These are phyloP conservation scores for Agarophyton chilense DNA, from an alignment of 23 red algal species.

Conservation along the genomic window DNA sequence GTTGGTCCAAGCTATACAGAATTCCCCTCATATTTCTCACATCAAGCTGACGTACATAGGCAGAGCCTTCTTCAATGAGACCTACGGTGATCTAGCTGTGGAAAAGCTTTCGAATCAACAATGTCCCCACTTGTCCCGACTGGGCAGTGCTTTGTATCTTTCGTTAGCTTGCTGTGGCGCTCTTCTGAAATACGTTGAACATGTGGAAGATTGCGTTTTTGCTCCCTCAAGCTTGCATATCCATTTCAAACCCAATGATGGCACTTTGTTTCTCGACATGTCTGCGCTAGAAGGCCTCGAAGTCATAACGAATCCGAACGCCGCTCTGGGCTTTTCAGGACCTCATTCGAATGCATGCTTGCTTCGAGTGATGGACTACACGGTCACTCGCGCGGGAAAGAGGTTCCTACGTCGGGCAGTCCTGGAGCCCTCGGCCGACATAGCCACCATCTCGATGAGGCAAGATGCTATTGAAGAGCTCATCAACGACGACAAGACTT, in stretches of 20 bases:
- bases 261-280: conserved; percentile 81
- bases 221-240: conserved; percentile 62
- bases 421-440: conserved; percentile 83
- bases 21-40: conserved; percentile 36
- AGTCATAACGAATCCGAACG: conserved; percentile 59
- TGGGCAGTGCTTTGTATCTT: conserved; percentile 74
- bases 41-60: conserved; percentile 66
- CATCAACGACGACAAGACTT: conserved; percentile 55
- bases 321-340: conserved; percentile 4
- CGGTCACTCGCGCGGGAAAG: conserved; percentile 74
- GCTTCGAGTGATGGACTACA: conserved; percentile 59
- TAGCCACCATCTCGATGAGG: conserved; percentile 68
- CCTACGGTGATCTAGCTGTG: conserved; percentile 58
- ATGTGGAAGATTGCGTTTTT: conserved; percentile 64
- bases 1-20: conserved; percentile 64
- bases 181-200: conserved; percentile 84
- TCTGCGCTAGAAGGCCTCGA: conserved; percentile 73
- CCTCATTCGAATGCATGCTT: conserved; percentile 33
- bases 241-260: conserved; percentile 75
- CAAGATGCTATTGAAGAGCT: conserved; percentile 85
- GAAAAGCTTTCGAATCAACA: conserved; percentile 60
- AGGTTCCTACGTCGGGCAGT: conserved; percentile 74
- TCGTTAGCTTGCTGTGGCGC: conserved; percentile 78
- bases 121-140: conserved; percentile 43
- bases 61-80: conserved; percentile 82